phyloP scores from a whole-genome alignment of 176 grass and related monocot genomes.

The Hsuehochloa calcarea region DNA sequence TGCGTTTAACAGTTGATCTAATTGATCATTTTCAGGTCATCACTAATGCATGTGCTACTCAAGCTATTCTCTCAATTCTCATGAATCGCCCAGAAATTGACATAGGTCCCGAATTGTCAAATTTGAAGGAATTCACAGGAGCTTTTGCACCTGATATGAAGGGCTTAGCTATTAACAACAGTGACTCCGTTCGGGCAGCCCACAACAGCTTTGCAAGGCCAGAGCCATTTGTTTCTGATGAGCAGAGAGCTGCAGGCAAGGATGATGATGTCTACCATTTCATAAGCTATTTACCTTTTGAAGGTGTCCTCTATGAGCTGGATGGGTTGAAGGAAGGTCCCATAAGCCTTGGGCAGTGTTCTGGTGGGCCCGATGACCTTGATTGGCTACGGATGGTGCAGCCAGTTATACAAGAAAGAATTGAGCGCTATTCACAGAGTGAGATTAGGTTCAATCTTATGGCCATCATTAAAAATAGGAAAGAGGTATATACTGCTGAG shows the following conservation, averaged over 20 bases:
- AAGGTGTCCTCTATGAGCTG: conserved; percentile 85
- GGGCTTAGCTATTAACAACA: conserved; percentile 91
- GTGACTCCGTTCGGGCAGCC: conserved; percentile 72
- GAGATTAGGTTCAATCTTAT: conserved; percentile 97
- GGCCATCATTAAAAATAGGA: conserved; percentile 92
- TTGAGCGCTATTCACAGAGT: conserved; percentile 77
- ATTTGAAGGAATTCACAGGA: conserved; percentile 85
- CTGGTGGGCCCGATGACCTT: conserved; percentile 50
- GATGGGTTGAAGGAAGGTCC: conserved; percentile 92
- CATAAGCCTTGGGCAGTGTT: conserved; percentile 72
- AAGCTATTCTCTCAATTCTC: conserved; percentile 96
- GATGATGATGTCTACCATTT: conserved; percentile 98
- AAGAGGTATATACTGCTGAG: conserved; percentile 69
- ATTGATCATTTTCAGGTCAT: conserved; percentile 63
- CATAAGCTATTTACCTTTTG: conserved; percentile 91
- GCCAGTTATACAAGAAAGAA: conserved; percentile 87
- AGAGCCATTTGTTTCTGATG: conserved; percentile 94
- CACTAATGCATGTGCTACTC: conserved; percentile 94
- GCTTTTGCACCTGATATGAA: conserved; percentile 87
- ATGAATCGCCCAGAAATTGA: conserved; percentile 90
- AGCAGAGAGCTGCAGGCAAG: conserved; percentile 71
- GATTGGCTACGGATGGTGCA: conserved; percentile 88
- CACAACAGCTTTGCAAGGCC: conserved; percentile 98
- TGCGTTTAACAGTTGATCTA: conserved; percentile 9
- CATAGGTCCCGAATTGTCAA: conserved; percentile 82